A percentile compares a stretch with the other conserved stretches of the same genome.
Evolutionary conservation across 2,329 filamentous ascomycete genomes (phyloP).

Genomic region (Hymenoscyphus albidus): DNA sequence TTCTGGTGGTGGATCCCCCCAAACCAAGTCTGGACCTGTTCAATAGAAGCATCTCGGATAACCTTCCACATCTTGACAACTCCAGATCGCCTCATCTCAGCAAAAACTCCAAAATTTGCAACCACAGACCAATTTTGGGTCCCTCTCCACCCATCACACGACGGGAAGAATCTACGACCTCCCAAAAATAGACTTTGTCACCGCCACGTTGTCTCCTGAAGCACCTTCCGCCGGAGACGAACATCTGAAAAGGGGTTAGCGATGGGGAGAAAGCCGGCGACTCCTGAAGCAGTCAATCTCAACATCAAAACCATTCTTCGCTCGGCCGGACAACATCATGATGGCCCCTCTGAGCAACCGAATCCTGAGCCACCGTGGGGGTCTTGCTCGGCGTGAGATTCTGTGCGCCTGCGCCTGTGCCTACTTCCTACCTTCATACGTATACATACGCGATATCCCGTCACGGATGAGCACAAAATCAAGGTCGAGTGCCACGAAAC

Average conservation of each 20-base stretch:
- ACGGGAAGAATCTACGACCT: conserved; percentile 1
- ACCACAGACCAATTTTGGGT: background rate
- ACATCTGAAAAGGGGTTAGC: background rate
- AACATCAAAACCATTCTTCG: background rate
- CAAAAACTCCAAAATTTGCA: background rate
- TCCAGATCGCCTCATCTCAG: background rate
- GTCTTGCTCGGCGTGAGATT: background rate
- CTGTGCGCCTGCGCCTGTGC: background rate
- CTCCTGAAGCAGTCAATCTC: background rate
- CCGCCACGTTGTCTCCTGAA: background rate
- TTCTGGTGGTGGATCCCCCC: background rate
- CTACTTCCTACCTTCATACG: background rate
- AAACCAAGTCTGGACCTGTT: background rate
- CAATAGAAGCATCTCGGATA: background rate
- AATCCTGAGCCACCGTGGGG: background rate
- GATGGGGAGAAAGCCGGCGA: background rate
- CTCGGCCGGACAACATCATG: background rate
- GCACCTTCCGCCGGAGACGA: background rate
- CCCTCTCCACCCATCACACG: conserved; percentile 1
- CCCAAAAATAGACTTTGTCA: background rate
- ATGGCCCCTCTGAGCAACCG: background rate
- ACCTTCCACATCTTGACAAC: background rate
- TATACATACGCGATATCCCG: background rate
- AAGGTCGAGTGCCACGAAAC: background rate
- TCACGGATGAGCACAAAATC: conserved; percentile 1